phyloP scores from a whole-genome alignment of 805 yeast species.

The Metschnikowia borealis region DNA sequence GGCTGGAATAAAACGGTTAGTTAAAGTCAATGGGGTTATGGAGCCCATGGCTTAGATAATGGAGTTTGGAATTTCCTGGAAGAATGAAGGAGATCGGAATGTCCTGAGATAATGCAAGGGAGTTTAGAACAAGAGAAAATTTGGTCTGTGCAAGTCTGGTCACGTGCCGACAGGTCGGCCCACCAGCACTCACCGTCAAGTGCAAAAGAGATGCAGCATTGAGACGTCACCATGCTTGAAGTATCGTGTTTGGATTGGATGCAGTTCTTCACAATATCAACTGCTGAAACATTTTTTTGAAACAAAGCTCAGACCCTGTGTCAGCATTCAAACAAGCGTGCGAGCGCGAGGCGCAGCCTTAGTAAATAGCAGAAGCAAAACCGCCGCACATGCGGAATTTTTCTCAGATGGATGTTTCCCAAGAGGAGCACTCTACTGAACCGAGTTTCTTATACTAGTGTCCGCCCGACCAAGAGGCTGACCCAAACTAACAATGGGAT shows the following conservation, averaged over 20 bases:
- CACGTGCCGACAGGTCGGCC: background rate
- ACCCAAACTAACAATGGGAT: background rate
- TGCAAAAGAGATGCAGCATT: background rate
- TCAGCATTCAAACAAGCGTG: background rate
- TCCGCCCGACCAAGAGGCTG: background rate
- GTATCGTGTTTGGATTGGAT: background rate
- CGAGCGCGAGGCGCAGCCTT: background rate
- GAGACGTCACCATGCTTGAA: too few species aligned
- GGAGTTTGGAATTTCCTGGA: background rate
- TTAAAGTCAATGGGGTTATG: conserved; percentile 19
- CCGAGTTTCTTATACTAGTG: too few species aligned
- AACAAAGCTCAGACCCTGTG: background rate
- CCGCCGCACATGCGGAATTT: background rate
- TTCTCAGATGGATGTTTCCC: background rate
- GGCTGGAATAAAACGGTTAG: conserved; percentile 34
- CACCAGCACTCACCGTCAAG: background rate
- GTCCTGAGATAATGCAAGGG: background rate
- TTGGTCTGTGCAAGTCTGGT: background rate
- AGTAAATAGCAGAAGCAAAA: background rate
- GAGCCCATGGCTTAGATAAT: background rate
- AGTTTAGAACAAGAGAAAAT: background rate
- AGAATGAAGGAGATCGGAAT: background rate
- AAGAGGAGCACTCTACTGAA: background rate
- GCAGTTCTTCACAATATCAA: too few species aligned
- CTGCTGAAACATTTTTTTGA: too few species aligned